Conservation (phyloP, 768 basidiomycete genomes). For the Hemileccinum impolitum region DNA sequence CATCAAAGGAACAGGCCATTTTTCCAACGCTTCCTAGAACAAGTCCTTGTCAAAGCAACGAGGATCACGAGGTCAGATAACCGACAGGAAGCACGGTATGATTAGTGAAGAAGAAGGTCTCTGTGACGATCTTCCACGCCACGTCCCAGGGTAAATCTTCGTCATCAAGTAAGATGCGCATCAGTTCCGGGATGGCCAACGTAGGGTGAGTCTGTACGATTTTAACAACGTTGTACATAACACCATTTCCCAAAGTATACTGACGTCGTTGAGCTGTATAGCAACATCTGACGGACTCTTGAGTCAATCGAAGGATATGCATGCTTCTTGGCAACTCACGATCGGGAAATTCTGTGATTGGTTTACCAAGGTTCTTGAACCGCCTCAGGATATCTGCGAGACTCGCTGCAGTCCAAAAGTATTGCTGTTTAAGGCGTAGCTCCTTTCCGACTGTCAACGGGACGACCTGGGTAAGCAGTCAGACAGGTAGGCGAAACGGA, state of each 20-base stretch:
- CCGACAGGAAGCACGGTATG: conserved; percentile 87
- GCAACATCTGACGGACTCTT: conserved; percentile 56
- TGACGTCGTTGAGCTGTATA: conserved; percentile 92
- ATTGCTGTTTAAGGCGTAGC: conserved; percentile 92
- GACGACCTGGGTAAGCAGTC: background rate
- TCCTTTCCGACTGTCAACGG: conserved; percentile 69
- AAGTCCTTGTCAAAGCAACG: background rate
- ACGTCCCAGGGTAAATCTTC: conserved; percentile 80
- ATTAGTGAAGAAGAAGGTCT: conserved; percentile 95
- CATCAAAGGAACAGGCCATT: conserved; percentile 89
- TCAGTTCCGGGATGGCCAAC: conserved; percentile 90
- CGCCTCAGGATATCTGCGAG: conserved; percentile 87
- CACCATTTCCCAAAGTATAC: conserved; percentile 15
- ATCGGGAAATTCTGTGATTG: conserved; percentile 78
- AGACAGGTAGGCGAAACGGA: background rate
- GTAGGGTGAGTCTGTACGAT: conserved; percentile 84
- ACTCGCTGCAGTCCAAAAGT: conserved; percentile 91
- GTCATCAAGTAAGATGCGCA: conserved; percentile 89
- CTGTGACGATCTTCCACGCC: conserved; percentile 88
- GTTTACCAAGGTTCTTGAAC: conserved; percentile 86
- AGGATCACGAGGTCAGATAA: conserved; percentile 13
- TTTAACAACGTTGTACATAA: conserved; percentile 1
- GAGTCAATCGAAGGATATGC: conserved; percentile 3
- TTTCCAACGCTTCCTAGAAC: conserved; percentile 74
- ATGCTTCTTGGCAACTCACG: conserved; percentile 41